These are phyloP conservation scores for Triglochin maritima DNA, from an alignment of 106 monocot species.

Conservation along the genomic window DNA sequence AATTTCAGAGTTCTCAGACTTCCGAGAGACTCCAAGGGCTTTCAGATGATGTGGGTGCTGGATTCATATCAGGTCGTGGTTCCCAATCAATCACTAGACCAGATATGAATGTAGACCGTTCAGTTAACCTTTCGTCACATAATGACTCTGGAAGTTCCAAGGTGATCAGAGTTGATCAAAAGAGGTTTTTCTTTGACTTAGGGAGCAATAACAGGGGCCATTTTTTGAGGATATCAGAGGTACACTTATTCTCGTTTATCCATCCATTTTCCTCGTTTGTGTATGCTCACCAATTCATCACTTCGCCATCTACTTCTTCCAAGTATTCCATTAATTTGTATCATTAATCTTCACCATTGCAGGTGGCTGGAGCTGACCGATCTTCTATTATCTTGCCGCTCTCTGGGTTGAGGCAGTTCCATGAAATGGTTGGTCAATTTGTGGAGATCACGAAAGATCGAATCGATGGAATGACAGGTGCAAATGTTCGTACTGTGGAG, in stretches of 20 bases:
- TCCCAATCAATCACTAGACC: slow-evolving; percentile 32
- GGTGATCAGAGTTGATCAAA: slow-evolving; percentile 72
- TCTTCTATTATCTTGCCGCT: slow-evolving; percentile 79
- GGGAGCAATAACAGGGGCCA: slow-evolving; percentile 79
- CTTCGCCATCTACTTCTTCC: background rate
- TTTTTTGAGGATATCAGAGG: slow-evolving; percentile 82
- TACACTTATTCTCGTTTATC: background rate
- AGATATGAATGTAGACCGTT: slow-evolving; percentile 47
- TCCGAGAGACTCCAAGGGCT: slow-evolving; percentile 54
- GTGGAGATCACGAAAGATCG: slow-evolving; percentile 73
- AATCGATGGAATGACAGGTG: slow-evolving; percentile 44
- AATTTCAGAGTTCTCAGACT: slow-evolving; percentile 42
- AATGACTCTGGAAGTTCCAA: slow-evolving; percentile 58
- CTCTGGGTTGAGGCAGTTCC: slow-evolving; percentile 64
- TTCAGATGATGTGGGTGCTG: slow-evolving; percentile 82
- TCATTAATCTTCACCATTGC: background rate
- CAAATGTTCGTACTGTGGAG: slow-evolving; percentile 58
- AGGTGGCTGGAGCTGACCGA: slow-evolving; percentile 83
- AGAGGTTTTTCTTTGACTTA: slow-evolving; percentile 85
- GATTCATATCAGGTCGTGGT: slow-evolving; percentile 56
- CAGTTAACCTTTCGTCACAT: slow-evolving; percentile 39
- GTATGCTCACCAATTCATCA: background rate
- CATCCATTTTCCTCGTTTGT: background rate
- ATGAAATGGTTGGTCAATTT: slow-evolving; percentile 86
- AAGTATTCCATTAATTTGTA: background rate